phyloP scores from a whole-genome alignment of 2,329 filamentous ascomycete species.

The Penicillium sp. region DNA sequence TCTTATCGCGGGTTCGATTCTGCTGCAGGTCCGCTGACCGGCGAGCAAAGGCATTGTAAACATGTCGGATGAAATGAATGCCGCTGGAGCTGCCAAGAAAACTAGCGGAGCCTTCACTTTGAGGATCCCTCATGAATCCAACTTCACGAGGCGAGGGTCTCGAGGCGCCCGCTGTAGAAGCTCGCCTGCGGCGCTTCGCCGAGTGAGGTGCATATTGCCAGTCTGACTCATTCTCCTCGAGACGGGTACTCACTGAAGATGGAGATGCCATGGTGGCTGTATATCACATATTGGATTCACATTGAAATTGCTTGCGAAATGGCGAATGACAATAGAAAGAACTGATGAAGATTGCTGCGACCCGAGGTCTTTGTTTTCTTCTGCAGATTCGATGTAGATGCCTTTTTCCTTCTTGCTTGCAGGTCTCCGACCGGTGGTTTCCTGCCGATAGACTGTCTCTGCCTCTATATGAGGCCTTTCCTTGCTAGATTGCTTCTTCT shows the following conservation, averaged over 20 bases:
- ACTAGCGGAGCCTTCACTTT: conserved; percentile 51
- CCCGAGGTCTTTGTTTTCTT: too few relatives aligned
- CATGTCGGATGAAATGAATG: conserved; percentile 61
- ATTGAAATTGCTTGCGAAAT: too few relatives aligned
- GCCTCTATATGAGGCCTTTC: too few relatives aligned
- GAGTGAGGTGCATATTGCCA: conserved; percentile 24
- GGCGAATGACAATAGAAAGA: too few relatives aligned
- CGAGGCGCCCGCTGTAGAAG: conserved; percentile 15
- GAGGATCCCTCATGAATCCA: conserved; percentile 56
- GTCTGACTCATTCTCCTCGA: conserved; percentile 19
- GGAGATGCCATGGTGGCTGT: conserved; percentile 17
- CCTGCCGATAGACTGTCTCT: too few relatives aligned
- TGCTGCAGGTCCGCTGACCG: conserved; percentile 33
- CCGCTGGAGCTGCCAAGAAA: conserved; percentile 62
- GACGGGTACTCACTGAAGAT: conserved; percentile 15
- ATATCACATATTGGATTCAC: too few relatives aligned
- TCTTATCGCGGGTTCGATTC: conserved; percentile 36
- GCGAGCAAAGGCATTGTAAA: conserved; percentile 53
- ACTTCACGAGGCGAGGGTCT: conserved; percentile 42
- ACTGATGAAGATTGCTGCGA: too few relatives aligned
- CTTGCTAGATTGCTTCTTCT: too few relatives aligned
- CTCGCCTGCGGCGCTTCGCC: conserved; percentile 33
- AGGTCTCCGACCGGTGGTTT: too few relatives aligned
- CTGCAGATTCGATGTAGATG: too few relatives aligned
- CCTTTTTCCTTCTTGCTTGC: too few relatives aligned